Evolutionary conservation across 768 basidiomycete species (phyloP).

Genomic region (Kwoniella sp.): DNA sequence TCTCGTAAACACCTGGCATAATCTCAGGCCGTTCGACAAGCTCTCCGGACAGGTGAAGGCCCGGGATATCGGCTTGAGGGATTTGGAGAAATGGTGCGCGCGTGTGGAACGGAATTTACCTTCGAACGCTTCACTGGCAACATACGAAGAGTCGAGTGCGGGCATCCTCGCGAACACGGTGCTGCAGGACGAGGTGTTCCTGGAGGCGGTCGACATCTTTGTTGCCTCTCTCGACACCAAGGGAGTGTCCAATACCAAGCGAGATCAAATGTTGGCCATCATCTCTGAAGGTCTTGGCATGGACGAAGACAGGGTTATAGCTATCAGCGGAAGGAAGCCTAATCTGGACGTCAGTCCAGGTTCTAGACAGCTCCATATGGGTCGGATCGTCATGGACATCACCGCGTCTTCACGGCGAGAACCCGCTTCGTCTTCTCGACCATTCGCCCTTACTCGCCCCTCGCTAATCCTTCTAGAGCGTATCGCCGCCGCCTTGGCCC

Average conservation of each 20-base stretch:
- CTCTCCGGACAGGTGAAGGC: slow-evolving; percentile 40
- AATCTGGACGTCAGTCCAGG: slow-evolving; percentile 65
- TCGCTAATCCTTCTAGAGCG: slow-evolving; percentile 77
- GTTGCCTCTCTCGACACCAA: slow-evolving; percentile 64
- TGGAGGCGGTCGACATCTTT: slow-evolving; percentile 88
- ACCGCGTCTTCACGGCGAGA: slow-evolving; percentile 18
- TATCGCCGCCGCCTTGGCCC: slow-evolving; percentile 70
- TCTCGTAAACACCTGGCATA: slow-evolving; percentile 71
- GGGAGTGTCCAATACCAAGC: slow-evolving; percentile 28
- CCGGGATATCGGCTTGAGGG: slow-evolving; percentile 66
- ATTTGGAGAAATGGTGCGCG: slow-evolving; percentile 79
- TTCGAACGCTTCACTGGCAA: slow-evolving; percentile 55
- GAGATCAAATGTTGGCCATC: slow-evolving; percentile 59
- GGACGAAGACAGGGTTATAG: slow-evolving; percentile 72
- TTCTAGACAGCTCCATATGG: slow-evolving; percentile 64
- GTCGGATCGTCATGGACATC: slow-evolving; percentile 60
- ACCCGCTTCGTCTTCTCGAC: slow-evolving; percentile 48
- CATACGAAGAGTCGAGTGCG: slow-evolving; percentile 32
- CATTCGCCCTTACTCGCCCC: slow-evolving; percentile 86
- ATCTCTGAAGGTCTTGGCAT: slow-evolving; percentile 69
- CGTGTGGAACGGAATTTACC: slow-evolving; percentile 70
- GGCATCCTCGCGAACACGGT: slow-evolving; percentile 68
- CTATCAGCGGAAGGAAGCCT: slow-evolving; percentile 68
- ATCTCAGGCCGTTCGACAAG: slow-evolving; percentile 55
- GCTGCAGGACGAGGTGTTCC: slow-evolving; percentile 82